Evolutionary conservation across 176 grass and related monocot species (phyloP).

Genomic region (Rhynchospora tenuis): DNA sequence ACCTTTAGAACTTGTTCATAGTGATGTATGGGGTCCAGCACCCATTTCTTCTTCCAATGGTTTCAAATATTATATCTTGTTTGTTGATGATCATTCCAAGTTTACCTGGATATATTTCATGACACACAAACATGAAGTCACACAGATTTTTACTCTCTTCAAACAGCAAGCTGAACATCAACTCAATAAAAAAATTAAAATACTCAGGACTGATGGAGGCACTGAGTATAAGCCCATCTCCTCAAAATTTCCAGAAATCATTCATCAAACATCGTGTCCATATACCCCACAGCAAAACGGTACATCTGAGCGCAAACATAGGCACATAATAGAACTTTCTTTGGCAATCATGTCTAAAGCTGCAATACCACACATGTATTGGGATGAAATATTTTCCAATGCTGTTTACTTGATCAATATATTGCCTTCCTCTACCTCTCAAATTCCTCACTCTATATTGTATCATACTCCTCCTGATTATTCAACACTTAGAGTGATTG

Average conservation of each 20-base stretch:
- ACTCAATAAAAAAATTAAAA: neutral
- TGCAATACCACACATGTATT: neutral
- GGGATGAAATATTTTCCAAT: neutral
- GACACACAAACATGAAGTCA: neutral
- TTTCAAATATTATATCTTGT: neutral
- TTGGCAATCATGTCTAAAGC: neutral
- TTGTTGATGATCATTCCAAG: neutral
- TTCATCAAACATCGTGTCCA: neutral
- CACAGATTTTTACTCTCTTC: neutral
- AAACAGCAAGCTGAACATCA: neutral
- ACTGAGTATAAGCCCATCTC: neutral
- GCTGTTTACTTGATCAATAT: neutral
- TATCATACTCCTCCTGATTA: too few species aligned
- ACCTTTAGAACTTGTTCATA: neutral
- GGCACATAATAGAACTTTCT: neutral
- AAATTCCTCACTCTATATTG: too few species aligned
- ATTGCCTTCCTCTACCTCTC: neutral
- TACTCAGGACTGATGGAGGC: neutral
- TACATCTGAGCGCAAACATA: neutral
- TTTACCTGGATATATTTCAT: neutral
- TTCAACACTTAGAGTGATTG: too few species aligned
- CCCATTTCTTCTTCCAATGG: neutral
- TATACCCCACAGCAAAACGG: slow-evolving; percentile 10
- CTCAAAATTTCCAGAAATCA: neutral
- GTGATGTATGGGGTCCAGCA: neutral